Conservation (phyloP, 129 eudicot genomes). For the Silybum marianum region DNA sequence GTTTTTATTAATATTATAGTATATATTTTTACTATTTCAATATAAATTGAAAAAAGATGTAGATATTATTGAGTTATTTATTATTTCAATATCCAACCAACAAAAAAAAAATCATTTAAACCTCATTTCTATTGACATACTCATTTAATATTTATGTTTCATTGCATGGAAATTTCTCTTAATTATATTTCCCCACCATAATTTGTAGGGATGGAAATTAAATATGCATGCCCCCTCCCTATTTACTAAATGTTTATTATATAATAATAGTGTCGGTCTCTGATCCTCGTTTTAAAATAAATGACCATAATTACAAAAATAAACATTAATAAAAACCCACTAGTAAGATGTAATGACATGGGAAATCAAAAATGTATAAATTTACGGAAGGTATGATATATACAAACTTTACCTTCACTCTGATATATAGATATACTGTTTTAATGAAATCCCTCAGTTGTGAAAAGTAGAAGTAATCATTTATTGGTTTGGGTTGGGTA, state of each 20-base stretch:
- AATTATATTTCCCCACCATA: constrained; percentile 8
- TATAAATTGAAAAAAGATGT: no score
- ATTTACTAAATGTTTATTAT: background rate
- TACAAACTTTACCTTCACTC: background rate
- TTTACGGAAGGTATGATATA: background rate
- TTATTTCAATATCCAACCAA: constrained; percentile 8
- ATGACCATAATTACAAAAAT: background rate
- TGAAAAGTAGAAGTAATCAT: no score
- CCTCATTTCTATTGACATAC: background rate
- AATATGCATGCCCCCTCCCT: constrained; percentile 23
- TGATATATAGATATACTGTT: no score
- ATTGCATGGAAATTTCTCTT: background rate
- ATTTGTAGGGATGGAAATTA: background rate
- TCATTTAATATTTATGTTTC: background rate
- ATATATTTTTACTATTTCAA: no score
- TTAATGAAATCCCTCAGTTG: no score
- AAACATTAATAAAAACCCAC: background rate
- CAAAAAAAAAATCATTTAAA: background rate
- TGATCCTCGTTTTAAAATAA: background rate
- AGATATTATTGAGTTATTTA: constrained; percentile 12
- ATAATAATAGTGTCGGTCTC: background rate
- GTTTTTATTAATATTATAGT: no score
- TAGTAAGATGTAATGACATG: no score
- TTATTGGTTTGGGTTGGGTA: no score
- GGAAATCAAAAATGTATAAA: no score